phyloP scores from a whole-genome alignment of 2,329 filamentous ascomycete species.

The Fusarium sp. region DNA sequence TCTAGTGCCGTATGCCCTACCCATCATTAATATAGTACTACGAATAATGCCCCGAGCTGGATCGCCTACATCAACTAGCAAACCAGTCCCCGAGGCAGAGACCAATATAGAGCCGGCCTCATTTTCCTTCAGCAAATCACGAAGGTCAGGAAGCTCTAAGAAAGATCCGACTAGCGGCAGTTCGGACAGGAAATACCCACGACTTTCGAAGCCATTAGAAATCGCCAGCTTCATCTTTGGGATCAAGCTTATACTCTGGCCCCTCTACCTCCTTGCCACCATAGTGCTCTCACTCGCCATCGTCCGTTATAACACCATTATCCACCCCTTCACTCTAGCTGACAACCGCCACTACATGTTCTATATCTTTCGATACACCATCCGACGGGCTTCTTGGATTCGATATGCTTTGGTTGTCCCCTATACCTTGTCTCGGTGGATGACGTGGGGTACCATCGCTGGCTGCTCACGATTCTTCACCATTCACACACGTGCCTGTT shows the following conservation, averaged over 20 bases:
- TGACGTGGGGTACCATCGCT: constrained; percentile 71
- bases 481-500: constrained; percentile 21
- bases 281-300: constrained; percentile 53
- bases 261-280: constrained; percentile 48
- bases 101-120: not conserved
- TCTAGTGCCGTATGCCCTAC: constrained; percentile 62
- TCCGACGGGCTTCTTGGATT: constrained; percentile 70
- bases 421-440: constrained; percentile 77
- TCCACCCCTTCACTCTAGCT: constrained; percentile 94
- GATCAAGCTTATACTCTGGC: constrained; percentile 49
- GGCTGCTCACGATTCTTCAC: constrained; percentile 46
- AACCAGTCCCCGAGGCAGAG: not conserved
- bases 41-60: not conserved
- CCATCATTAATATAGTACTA: constrained; percentile 40
- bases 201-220: constrained; percentile 20
- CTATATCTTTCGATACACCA: constrained; percentile 88
- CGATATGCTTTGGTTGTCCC: constrained; percentile 74
- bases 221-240: constrained; percentile 37
- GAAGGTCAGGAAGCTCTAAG: not conserved
- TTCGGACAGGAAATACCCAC: not conserved
- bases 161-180: not conserved
- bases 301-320: constrained; percentile 86
- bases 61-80: not conserved
- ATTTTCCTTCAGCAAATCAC: not conserved
- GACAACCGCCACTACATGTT: constrained; percentile 98